These are phyloP conservation scores for Coniferiporia weirii DNA, from an alignment of 1,284 basidiomycete genomes.

Conservation along the genomic window DNA sequence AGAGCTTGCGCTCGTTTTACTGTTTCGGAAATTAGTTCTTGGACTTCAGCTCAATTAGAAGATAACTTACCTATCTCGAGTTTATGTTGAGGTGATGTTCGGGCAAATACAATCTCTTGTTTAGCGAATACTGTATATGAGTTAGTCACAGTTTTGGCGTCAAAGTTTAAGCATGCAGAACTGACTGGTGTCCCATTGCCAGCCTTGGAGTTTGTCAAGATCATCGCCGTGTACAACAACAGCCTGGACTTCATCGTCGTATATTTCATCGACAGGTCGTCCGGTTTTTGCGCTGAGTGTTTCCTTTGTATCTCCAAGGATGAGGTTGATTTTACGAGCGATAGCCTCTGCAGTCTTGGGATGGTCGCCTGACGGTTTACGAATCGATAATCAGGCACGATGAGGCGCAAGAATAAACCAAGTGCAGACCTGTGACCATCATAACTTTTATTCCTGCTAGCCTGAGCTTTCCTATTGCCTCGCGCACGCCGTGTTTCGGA, in stretches of 20 bases:
- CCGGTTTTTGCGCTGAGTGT: conserved; percentile 52
- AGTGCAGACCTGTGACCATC: conserved; percentile 56
- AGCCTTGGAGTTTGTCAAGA: conserved; percentile 55
- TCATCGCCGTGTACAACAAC: conserved; percentile 64
- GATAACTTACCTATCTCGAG: conserved; percentile 53
- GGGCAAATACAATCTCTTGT: conserved; percentile 65
- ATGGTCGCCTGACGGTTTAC: conserved; percentile 44
- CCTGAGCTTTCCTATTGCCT: conserved; percentile 62
- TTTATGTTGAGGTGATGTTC: conserved; percentile 68
- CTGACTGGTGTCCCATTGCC: conserved; percentile 67
- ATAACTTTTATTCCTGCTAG: conserved; percentile 68
- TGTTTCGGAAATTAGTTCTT: conserved; percentile 22
- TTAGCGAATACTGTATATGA: conserved; percentile 49
- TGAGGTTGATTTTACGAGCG: conserved; percentile 61
- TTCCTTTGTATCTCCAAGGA: conserved; percentile 58
- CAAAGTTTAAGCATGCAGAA: conserved; percentile 2
- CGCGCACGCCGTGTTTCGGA: conserved; percentile 64
- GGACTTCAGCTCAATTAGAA: not conserved
- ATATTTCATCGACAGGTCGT: conserved; percentile 50
- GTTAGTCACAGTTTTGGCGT: conserved; percentile 1
- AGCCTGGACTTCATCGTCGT: conserved; percentile 61
- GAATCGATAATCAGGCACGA: conserved; percentile 6
- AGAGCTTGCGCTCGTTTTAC: conserved; percentile 66
- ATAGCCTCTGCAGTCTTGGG: conserved; percentile 68
- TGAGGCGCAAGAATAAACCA: no score